phyloP scores from a whole-genome alignment of 2,329 filamentous ascomycete genomes.

The Akanthomyces uredinophilus region DNA sequence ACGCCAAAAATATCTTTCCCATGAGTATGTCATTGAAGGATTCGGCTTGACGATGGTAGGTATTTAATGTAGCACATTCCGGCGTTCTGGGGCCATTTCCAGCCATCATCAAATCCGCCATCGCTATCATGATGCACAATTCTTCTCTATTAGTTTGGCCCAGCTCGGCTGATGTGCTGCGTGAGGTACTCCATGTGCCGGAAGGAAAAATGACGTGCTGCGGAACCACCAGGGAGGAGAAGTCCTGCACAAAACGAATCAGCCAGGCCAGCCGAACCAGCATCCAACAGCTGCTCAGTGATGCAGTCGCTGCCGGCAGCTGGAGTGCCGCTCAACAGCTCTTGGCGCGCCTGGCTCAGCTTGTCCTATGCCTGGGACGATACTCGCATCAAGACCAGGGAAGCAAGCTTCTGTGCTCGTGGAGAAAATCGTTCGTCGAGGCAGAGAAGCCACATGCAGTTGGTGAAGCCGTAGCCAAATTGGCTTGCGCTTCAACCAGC shows the following conservation, averaged over 20 bases:
- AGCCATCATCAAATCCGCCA: not conserved
- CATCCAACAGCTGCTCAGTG: not conserved
- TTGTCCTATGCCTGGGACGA: conserved; percentile 19
- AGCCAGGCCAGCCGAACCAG: not conserved
- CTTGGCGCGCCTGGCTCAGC: conserved; percentile 16
- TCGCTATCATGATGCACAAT: not conserved
- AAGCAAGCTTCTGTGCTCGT: conserved; percentile 3
- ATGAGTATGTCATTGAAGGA: not conserved
- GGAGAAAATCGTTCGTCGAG: conserved; percentile 17
- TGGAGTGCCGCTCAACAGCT: conserved; percentile 16
- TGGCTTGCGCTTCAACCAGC: not conserved
- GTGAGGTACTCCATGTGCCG: not conserved
- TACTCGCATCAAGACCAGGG: conserved; percentile 11
- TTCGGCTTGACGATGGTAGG: too few species aligned
- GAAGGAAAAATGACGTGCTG: not conserved
- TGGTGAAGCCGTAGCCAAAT: not conserved
- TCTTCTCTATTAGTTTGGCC: not conserved
- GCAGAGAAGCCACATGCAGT: not conserved
- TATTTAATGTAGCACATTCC: not conserved
- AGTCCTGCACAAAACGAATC: not conserved
- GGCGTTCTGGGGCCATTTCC: not conserved
- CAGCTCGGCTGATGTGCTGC: not conserved
- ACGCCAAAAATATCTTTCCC: not conserved
- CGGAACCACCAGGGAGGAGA: not conserved
- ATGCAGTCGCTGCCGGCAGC: conserved; percentile 14